Base-by-base conservation (phyloP, 306 rosid genomes). In the Prosopis cineraria region DNA sequence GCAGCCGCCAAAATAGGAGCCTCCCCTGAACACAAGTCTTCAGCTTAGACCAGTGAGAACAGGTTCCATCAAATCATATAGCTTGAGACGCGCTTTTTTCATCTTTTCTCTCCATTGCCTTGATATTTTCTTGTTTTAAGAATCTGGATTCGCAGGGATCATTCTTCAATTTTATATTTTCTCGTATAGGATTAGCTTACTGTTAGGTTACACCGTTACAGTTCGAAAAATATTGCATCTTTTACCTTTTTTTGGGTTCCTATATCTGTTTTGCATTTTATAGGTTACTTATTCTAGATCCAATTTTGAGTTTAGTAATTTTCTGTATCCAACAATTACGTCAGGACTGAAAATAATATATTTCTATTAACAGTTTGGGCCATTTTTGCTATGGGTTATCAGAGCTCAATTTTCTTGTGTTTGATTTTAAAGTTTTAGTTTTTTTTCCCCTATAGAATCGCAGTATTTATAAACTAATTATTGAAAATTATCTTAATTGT, bases 1-100 rank as follows among this genome's bases (percentile, higher is more conserved):
- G 76, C 82, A 84, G 81, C 78, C 79, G 68, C 31, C 53, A 50
- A 82, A 66, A 78, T 41, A 31, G 84, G 77, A 82, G 39, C 80
- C 11, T 48, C 78, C 27, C 75, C 79, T 50, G 84, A 88, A 55
- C 89, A 83, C 80, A 83, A 66, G 41, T 77, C 88, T 80, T 74
- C 85, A 59, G 73, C 83, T 85, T 84, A 80, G 74, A 34, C 67
- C 44, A 81, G 66, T 19, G 58, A 45, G 56, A 80, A 68, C 66
- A 43, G 78, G 73, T 59, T 59, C 34, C 29, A 80, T 58, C 33
- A 50, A 77, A 64, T 78, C 44, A 29, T 25, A 66, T 63, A 37
- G 76, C 77, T 85, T 6, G 47, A 73, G 70, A 64, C 69, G 41
- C 45, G 64, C 63, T n/a, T 78, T 78, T 81, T 59, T 78, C 22